Evolutionary conservation across 2,329 filamentous ascomycete genomes (phyloP), one percentile per base, ranked within the genome.

Genomic region (Colletotrichum lini): DNA sequence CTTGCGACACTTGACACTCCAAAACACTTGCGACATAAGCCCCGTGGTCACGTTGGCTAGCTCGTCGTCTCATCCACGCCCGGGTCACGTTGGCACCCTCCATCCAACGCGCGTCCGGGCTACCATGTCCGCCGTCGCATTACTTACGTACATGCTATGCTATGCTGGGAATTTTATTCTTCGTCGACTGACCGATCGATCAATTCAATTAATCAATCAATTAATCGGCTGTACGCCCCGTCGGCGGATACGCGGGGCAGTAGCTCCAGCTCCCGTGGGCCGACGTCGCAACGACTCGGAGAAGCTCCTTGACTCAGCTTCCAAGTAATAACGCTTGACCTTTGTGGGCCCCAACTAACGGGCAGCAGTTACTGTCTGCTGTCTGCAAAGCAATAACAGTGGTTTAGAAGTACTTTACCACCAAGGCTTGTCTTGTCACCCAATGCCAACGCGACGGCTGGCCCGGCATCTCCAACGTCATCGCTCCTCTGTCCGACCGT

Each of bases 31-130:
- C 5, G 26, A 30, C 26, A 30, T 6, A 6, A 30, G 26, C 4
- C 26, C 26, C 26, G 40, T 47, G 69, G 69, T 72, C 65, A 72
- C 69, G 65, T 72, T 67, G 38, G 18, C 52, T 35, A 35, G 44
- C 69, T 45, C 26, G 64, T 42, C 68, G 68, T 65, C 30, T 58
- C 38, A 23, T 16, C 47, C 26, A 30, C n/a, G 26, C 45, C n/a
- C 30, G 30, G 45, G 69, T 72, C 65, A 72, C 69, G 65, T 68
- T 72, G 58, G 42, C 50, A 35, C 30, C 30, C 30, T 35, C 26
- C 52, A n/a, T 61, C 42, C 44, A 21, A 30, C 13, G n/a, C 13
- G 38, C 59, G 62, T 58, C 65, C 65, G 68, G 62, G 57, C 58
- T 40, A 52, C 42, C 52, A 18, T 42, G n/a, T 57, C 12, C 38